Percentiles rank a stretch among this genome's conserved stretches.
Conservation (phyloP, 1,284 basidiomycete genomes). For the Heliocybe sulcata region DNA sequence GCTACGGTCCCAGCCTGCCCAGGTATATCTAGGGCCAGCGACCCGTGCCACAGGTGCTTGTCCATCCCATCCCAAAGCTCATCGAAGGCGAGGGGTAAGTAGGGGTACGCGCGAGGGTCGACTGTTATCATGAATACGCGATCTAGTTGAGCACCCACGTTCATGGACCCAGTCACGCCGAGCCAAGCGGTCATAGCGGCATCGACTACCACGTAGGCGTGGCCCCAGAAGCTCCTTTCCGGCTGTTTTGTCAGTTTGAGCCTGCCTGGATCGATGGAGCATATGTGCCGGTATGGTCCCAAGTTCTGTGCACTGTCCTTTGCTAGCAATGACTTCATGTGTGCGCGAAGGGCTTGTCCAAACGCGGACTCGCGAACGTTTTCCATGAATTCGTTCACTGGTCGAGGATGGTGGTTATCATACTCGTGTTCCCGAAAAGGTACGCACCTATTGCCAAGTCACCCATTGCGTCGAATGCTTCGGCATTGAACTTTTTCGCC, state of each 20-base stretch:
- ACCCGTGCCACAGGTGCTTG: not conserved
- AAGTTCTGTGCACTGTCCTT: not conserved
- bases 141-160: not conserved
- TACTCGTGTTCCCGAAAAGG: not conserved
- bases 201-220: not conserved
- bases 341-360: not conserved
- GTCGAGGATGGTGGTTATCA: not conserved
- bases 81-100: not conserved
- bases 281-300: no score
- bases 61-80: not conserved
- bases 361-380: not conserved
- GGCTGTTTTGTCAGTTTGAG: no score
- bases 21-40: not conserved
- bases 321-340: not conserved
- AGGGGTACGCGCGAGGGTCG: not conserved
- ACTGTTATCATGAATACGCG: not conserved
- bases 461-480: not conserved
- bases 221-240: not conserved
- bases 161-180: not conserved
- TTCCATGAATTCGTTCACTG: not conserved
- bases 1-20: not conserved
- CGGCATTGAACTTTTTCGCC: not conserved
- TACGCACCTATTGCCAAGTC: not conserved
- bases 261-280: no score
- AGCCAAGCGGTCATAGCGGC: not conserved